Conservation (phyloP, 1,284 basidiomycete species). For the Boletellus deceptivus region DNA sequence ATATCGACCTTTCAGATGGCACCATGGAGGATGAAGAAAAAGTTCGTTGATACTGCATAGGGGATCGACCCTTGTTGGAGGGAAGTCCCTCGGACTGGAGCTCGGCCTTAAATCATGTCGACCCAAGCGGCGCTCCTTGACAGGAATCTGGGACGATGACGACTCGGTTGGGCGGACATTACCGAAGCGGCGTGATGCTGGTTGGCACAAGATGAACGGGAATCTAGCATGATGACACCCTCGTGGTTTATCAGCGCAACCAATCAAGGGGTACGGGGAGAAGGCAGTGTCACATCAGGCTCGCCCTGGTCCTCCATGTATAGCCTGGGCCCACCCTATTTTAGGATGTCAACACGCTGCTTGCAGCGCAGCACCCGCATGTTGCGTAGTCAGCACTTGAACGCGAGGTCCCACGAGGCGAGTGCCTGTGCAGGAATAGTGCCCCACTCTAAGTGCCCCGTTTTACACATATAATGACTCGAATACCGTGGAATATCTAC, state of each 20-base stretch:
- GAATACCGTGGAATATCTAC: slow-evolving; percentile 27
- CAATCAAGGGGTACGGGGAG: slow-evolving; percentile 30
- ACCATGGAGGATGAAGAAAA: slow-evolving; percentile 32
- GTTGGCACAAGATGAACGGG: slow-evolving; percentile 31
- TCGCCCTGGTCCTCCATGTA: slow-evolving; percentile 21
- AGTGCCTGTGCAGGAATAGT: slow-evolving; percentile 24
- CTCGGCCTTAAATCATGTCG: slow-evolving; percentile 28
- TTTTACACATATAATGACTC: slow-evolving; percentile 34
- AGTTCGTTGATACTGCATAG: slow-evolving; percentile 35
- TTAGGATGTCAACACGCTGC: slow-evolving; percentile 32
- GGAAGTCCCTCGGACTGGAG: slow-evolving; percentile 4
- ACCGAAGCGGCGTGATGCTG: slow-evolving; percentile 34
- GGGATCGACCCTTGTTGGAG: slow-evolving; percentile 11
- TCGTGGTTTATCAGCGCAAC: slow-evolving; percentile 32
- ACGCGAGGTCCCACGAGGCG: slow-evolving; percentile 29
- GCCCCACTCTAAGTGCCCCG: slow-evolving; percentile 21
- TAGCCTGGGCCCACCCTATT: slow-evolving; percentile 21
- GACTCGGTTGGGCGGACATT: slow-evolving; percentile 30
- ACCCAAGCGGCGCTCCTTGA: slow-evolving; percentile 24
- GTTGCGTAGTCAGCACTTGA: slow-evolving; percentile 20
- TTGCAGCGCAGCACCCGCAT: slow-evolving; percentile 34
- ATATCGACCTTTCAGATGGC: slow-evolving; percentile 33
- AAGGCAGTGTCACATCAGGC: slow-evolving; percentile 26
- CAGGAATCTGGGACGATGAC: slow-evolving; percentile 23
- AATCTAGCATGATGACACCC: slow-evolving; percentile 30